A percentile compares a stretch with the other conserved stretches of the same genome.
Evolutionary conservation across 2,329 filamentous ascomycete species (phyloP).

Genomic region (Fusarium setosum): DNA sequence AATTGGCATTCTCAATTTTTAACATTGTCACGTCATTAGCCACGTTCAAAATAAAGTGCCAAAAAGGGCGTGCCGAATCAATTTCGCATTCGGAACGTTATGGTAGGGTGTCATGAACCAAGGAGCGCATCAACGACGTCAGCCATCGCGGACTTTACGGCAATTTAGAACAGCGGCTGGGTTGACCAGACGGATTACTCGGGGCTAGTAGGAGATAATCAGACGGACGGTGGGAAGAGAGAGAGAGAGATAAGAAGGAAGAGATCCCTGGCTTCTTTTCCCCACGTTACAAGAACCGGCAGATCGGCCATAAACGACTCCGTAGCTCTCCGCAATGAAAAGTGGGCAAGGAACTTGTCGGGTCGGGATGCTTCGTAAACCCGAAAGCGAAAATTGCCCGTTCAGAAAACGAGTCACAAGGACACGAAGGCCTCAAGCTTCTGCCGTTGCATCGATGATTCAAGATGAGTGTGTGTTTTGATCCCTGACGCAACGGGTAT

Average conservation of each 20-base stretch:
- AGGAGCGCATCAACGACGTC: conserved; percentile 6
- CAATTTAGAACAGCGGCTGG: conserved; percentile 1
- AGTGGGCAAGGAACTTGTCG: conserved; percentile 18
- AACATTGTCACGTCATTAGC: conserved; percentile 19
- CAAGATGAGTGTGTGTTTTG: neutral
- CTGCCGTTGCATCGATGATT: neutral
- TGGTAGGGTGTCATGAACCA: neutral
- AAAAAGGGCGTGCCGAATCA: neutral
- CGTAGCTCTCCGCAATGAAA: conserved; percentile 15
- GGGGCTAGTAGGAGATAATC: conserved; percentile 32
- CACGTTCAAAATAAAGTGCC: neutral
- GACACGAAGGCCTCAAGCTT: neutral
- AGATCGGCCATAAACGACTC: conserved; percentile 32
- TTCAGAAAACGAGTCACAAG: conserved; percentile 16
- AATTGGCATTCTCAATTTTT: conserved; percentile 16
- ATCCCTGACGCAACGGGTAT: neutral
- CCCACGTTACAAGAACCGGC: conserved; percentile 33
- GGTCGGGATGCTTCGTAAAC: conserved; percentile 24
- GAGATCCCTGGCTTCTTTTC: neutral
- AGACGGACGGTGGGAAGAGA: neutral
- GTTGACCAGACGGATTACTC: conserved; percentile 23
- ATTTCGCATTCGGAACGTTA: neutral
- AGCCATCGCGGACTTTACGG: conserved; percentile 29
- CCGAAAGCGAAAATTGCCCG: conserved; percentile 37
- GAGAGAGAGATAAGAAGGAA: neutral